Evolutionary conservation across 208 protist species (phyloP).

Genomic region (Vickermania spadyakhi): DNA sequence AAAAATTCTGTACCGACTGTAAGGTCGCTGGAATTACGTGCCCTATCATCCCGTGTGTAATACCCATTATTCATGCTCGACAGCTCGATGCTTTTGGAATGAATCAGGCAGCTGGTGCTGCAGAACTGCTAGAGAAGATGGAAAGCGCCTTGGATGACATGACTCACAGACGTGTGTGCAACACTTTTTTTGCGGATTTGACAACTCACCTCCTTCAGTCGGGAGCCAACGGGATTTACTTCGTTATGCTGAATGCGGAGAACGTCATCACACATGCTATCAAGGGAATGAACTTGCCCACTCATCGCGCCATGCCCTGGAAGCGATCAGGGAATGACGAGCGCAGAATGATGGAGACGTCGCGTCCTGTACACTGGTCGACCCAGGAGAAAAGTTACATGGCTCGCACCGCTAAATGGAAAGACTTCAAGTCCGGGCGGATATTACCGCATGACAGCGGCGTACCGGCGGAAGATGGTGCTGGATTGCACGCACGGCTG

Average conservation of each 20-base stretch:
- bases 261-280: conserved; percentile 45
- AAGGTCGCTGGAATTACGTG: conserved; percentile 58
- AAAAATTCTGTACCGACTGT: conserved; percentile 59
- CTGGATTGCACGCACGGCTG: conserved; percentile 44
- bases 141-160: conserved; percentile 41
- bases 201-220: conserved; percentile 48
- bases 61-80: conserved; percentile 54
- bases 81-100: conserved; percentile 50
- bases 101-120: conserved; percentile 40
- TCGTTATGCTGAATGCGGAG: conserved; percentile 95
- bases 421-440: conserved; percentile 84
- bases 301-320: conserved; percentile 44
- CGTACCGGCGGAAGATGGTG: conserved; percentile 75
- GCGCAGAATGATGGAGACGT: conserved; percentile 43
- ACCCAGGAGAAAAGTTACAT: conserved; percentile 86
- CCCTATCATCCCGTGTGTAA: conserved; percentile 86
- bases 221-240: conserved; percentile 83
- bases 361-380: conserved; percentile 90
- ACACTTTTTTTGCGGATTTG: conserved; percentile 61
- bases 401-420: conserved; percentile 59
- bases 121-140: conserved; percentile 21
- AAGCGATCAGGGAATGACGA: conserved; percentile 34
- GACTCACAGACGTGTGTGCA: conserved; percentile 24
- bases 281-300: conserved; percentile 28
- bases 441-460: conserved; percentile 15